phyloP scores from a whole-genome alignment of 768 basidiomycete genomes.

The Calocybe indica region DNA sequence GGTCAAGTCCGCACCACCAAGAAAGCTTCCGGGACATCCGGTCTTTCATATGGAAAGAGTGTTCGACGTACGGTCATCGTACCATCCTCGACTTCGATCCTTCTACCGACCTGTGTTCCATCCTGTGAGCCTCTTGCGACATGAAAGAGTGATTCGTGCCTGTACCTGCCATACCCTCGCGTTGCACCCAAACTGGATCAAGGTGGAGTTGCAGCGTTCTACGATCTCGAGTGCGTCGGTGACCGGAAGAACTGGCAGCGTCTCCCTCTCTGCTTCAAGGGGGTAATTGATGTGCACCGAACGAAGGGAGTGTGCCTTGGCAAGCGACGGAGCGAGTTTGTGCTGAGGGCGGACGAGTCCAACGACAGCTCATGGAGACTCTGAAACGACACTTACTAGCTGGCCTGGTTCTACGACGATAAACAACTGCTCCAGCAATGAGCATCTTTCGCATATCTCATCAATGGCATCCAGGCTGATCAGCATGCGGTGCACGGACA shows the following conservation, averaged over 20 bases:
- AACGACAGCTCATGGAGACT: background rate
- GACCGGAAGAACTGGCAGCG: constrained; percentile 22
- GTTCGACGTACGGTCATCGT: constrained; percentile 26
- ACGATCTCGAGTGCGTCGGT: constrained; percentile 39
- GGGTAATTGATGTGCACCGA: constrained; percentile 59
- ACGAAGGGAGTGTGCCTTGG: constrained; percentile 39
- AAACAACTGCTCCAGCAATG: constrained; percentile 56
- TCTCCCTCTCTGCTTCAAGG: constrained; percentile 19
- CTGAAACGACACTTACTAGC: constrained; percentile 32
- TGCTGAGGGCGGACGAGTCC: constrained; percentile 22
- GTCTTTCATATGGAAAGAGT: constrained; percentile 52
- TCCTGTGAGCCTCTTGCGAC: background rate
- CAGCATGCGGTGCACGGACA: constrained; percentile 62
- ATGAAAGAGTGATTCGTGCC: background rate
- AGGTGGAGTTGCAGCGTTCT: constrained; percentile 40
- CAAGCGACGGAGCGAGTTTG: constrained; percentile 33
- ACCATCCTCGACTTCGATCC: constrained; percentile 29
- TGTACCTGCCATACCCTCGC: constrained; percentile 67
- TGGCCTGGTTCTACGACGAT: constrained; percentile 43
- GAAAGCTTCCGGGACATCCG: constrained; percentile 69
- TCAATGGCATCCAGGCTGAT: constrained; percentile 44
- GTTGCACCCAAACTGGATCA: constrained; percentile 63
- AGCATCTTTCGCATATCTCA: constrained; percentile 50
- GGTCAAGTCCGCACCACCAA: constrained; percentile 53
- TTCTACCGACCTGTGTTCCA: constrained; percentile 38